Evolutionary conservation across 768 basidiomycete species (phyloP).

Genomic region (Podaxis mareebaensis): DNA sequence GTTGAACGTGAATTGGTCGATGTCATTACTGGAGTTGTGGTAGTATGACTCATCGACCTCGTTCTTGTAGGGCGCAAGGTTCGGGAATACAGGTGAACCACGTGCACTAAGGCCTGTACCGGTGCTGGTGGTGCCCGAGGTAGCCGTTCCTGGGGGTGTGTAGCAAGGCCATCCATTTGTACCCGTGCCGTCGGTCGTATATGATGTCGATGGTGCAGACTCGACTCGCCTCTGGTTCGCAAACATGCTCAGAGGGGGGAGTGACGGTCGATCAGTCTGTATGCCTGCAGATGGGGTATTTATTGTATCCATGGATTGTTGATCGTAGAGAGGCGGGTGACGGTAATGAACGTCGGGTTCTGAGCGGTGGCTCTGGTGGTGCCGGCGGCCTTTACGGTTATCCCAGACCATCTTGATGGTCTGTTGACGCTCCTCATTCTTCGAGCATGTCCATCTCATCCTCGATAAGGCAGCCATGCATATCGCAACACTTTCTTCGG

Average conservation of each 20-base stretch:
- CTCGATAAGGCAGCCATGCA: slow-evolving; percentile 78
- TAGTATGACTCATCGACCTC: slow-evolving; percentile 43
- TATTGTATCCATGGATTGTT: slow-evolving; percentile 21
- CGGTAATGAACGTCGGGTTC: slow-evolving; percentile 19
- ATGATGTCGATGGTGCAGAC: slow-evolving; percentile 53
- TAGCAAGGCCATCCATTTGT: slow-evolving; percentile 58
- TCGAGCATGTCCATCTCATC: slow-evolving; percentile 82
- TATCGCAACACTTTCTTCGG: slow-evolving; percentile 48
- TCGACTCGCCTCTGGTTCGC: slow-evolving; percentile 42
- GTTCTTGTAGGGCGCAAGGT: slow-evolving; percentile 36
- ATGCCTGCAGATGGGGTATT: slow-evolving; percentile 25
- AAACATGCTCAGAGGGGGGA: slow-evolving; percentile 45
- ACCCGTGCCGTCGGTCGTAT: slow-evolving; percentile 48
- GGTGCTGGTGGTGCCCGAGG: slow-evolving; percentile 48
- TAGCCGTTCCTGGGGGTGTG: slow-evolving; percentile 60
- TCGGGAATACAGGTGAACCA: slow-evolving; percentile 44
- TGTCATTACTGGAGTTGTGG: slow-evolving; percentile 37
- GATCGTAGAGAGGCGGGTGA: slow-evolving; percentile 14
- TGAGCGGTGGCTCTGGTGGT: slow-evolving; percentile 24
- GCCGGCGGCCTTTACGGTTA: slow-evolving; percentile 36
- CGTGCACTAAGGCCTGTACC: slow-evolving; percentile 41
- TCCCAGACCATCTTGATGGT: slow-evolving; percentile 58
- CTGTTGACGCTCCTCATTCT: slow-evolving; percentile 70
- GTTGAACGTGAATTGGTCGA: slow-evolving; percentile 55
- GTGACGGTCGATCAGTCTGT: slow-evolving; percentile 41